Conservation (phyloP, 2,329 filamentous ascomycete species). For the Epicoccum nigrum region DNA sequence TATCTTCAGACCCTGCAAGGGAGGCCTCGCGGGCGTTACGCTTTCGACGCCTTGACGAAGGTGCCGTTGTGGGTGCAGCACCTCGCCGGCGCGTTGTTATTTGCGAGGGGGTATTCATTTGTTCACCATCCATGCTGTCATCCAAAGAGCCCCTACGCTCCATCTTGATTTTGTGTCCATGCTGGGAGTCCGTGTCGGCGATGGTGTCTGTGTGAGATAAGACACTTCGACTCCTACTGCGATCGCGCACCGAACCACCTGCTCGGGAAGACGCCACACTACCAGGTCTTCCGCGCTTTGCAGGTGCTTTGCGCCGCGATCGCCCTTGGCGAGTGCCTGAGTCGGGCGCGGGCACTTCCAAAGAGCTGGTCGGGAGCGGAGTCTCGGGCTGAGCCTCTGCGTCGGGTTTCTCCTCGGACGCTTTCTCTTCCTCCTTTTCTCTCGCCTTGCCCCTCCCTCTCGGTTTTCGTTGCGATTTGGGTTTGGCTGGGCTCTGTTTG, state of each 20-base stretch:
- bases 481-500: conserved; percentile 29
- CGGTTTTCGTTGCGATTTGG: conserved; percentile 33
- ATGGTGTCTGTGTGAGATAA: conserved; percentile 53
- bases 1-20: conserved; percentile 41
- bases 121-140: conserved; percentile 49
- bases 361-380: conserved; percentile 17
- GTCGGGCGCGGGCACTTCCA: conserved; percentile 33
- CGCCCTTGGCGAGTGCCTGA: conserved; percentile 39
- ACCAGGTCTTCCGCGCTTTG: conserved; percentile 40
- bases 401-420: conserved; percentile 20
- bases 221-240: conserved; percentile 57
- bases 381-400: conserved; percentile 19
- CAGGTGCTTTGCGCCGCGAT: conserved; percentile 38
- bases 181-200: conserved; percentile 49
- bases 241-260: conserved; percentile 51
- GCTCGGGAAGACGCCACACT: conserved; percentile 56
- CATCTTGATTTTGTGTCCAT: conserved; percentile 52
- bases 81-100: conserved; percentile 41
- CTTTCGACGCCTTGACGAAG: conserved; percentile 51
- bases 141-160: conserved; percentile 54
- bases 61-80: conserved; percentile 25
- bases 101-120: conserved; percentile 36
- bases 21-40: conserved; percentile 45
- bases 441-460: conserved; percentile 36
- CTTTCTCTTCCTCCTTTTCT: conserved; percentile 27